A percentile compares a stretch with the other conserved stretches of the same genome.
phyloP scores from a whole-genome alignment of 2,329 filamentous ascomycete genomes.

The Claviceps africana region DNA sequence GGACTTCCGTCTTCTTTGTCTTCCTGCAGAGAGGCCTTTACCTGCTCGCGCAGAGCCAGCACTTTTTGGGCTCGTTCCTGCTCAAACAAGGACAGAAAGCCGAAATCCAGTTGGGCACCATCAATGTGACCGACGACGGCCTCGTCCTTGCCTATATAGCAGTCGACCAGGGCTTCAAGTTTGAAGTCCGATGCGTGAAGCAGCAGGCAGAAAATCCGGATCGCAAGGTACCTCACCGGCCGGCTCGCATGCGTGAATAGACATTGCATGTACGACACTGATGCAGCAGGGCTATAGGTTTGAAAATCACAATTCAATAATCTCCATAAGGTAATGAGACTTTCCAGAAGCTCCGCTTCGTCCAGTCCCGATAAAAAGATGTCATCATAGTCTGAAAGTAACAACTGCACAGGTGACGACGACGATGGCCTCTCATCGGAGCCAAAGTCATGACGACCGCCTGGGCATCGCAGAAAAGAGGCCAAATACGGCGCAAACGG shows the following conservation, averaged over 20 bases:
- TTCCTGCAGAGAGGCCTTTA: constrained; percentile 13
- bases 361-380: constrained; percentile 11
- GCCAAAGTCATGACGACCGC: neutral
- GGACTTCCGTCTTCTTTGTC: constrained; percentile 2
- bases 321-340: constrained; percentile 48
- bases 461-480: constrained; percentile 48
- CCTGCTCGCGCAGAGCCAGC: constrained; percentile 26
- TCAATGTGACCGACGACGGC: constrained; percentile 61
- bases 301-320: constrained; percentile 63
- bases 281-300: constrained; percentile 51
- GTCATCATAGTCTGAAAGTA: constrained; percentile 17
- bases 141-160: constrained; percentile 47
- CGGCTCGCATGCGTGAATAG: constrained; percentile 48
- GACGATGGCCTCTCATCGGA: constrained; percentile 8
- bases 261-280: constrained; percentile 51
- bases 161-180: constrained; percentile 54
- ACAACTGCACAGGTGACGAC: constrained; percentile 16
- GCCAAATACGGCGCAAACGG: constrained; percentile 72
- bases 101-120: constrained; percentile 61
- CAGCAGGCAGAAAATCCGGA: constrained; percentile 67
- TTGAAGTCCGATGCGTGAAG: constrained; percentile 69
- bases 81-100: constrained; percentile 51
- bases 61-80: constrained; percentile 36
- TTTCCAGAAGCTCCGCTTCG: constrained; percentile 14
- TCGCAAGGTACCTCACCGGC: constrained; percentile 63